Evolutionary conservation across 495 filamentous ascomycete genomes (phyloP).

Genomic region (Talaromyces thailandensis): DNA sequence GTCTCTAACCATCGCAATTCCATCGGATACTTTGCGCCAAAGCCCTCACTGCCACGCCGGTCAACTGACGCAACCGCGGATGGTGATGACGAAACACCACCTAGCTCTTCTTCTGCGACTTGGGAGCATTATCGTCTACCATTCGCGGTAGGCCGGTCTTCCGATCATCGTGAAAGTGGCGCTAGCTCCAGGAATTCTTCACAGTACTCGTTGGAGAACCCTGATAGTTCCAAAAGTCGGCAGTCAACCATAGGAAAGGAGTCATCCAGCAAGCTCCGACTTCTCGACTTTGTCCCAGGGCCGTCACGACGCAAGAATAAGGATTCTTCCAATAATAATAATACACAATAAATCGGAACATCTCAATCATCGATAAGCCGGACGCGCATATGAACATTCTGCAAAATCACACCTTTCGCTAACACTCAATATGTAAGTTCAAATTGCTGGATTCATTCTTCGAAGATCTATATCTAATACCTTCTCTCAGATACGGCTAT

Average conservation of each 20-base stretch:
- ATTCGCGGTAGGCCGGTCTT: conserved; percentile 33
- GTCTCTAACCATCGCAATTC: conserved; percentile 32
- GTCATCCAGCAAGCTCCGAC: conserved; percentile 37
- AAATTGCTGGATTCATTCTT: not conserved
- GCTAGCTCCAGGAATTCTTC: conserved; percentile 41
- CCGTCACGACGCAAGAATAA: conserved; percentile 35
- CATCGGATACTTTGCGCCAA: conserved; percentile 32
- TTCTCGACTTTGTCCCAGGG: conserved; percentile 38
- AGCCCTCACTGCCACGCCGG: conserved; percentile 31
- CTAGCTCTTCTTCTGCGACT: conserved; percentile 42
- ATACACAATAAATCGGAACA: not conserved
- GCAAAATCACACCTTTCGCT: not conserved
- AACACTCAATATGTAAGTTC: not conserved
- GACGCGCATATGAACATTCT: not conserved
- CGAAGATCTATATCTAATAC: not conserved
- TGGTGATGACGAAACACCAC: conserved; percentile 37
- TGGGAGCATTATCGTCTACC: conserved; percentile 40
- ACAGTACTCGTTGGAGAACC: conserved; percentile 35
- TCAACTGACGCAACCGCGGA: conserved; percentile 33
- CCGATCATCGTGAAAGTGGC: conserved; percentile 37
- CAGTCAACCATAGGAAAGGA: conserved; percentile 36
- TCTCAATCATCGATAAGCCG: not conserved
- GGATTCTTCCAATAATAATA: conserved; percentile 11
- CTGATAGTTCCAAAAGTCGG: conserved; percentile 31
- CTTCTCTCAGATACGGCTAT: not conserved